Percentiles rank a stretch among this genome's conserved stretches.
Conservation (phyloP, 352 stramenopile genomes). For the Paralagenidium karlingii region DNA sequence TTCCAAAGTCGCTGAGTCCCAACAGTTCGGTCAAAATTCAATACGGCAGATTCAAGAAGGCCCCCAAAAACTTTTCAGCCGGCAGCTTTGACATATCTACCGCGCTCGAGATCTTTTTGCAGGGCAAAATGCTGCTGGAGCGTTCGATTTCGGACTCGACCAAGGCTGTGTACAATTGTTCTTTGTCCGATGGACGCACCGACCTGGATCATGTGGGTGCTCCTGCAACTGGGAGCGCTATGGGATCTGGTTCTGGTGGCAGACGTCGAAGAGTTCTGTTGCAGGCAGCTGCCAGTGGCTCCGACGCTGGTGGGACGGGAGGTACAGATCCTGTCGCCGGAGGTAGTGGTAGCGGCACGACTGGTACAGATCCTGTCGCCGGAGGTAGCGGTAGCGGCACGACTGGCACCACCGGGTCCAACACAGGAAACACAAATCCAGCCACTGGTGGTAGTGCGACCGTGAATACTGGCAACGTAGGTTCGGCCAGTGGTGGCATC, state of each 20-base stretch:
- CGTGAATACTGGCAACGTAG: no score
- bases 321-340: no score
- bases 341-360: no score
- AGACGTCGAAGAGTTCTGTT: no score
- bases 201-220: slow-evolving; percentile 8
- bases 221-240: neutral
- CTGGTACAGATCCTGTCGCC: no score
- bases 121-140: slow-evolving; percentile 26
- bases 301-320: no score
- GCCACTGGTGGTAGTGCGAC: no score
- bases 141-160: slow-evolving; percentile 15
- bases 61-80: neutral
- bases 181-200: slow-evolving; percentile 13
- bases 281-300: no score
- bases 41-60: slow-evolving; percentile 1
- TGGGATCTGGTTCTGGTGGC: neutral
- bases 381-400: no score
- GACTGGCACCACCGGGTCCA: no score
- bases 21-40: slow-evolving; percentile 4
- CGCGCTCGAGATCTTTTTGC: slow-evolving; percentile 20
- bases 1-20: slow-evolving; percentile 7
- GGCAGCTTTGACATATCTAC: slow-evolving; percentile 4
- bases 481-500: no score
- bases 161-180: slow-evolving; percentile 19
- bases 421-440: no score